These are phyloP conservation scores for Arxiozyma bovina DNA, from an alignment of 1,139 yeast genomes.

Conservation along the genomic window DNA sequence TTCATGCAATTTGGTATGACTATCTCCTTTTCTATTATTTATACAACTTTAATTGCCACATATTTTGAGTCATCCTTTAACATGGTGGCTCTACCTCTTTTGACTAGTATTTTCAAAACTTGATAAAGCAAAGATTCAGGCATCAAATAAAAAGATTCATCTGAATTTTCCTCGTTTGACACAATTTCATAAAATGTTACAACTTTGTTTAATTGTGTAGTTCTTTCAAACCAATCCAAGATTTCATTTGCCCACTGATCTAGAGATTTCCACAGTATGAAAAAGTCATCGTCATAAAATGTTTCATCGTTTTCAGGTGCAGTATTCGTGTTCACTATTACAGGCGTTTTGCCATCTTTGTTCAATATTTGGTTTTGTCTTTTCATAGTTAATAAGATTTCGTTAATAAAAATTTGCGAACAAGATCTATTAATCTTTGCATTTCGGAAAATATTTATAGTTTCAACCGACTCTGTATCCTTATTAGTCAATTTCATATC, in stretches of 20 bases:
- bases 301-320: slow-evolving; percentile 4
- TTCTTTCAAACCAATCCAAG: slow-evolving; percentile 53
- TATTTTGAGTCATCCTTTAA: slow-evolving; percentile 51
- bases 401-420: slow-evolving; percentile 46
- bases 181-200: slow-evolving; percentile 73
- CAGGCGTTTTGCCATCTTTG: neutral
- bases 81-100: slow-evolving; percentile 59
- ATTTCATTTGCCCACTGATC: slow-evolving; percentile 70
- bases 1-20: neutral
- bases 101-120: slow-evolving; percentile 52
- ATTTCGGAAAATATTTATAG: slow-evolving; percentile 31
- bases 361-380: slow-evolving; percentile 34
- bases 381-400: slow-evolving; percentile 53
- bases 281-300: slow-evolving; percentile 29
- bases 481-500: slow-evolving; percentile 9
- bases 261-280: slow-evolving; percentile 61
- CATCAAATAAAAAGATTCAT: slow-evolving; percentile 53
- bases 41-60: slow-evolving; percentile 59
- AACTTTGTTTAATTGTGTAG: slow-evolving; percentile 73
- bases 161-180: slow-evolving; percentile 52
- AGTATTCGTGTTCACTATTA: neutral
- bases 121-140: slow-evolving; percentile 49
- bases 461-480: slow-evolving; percentile 33
- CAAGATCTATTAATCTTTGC: slow-evolving; percentile 34
- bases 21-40: neutral